Evolutionary conservation across 2,329 filamentous ascomycete species (phyloP).

Genomic region (Colletotrichum falcatum): DNA sequence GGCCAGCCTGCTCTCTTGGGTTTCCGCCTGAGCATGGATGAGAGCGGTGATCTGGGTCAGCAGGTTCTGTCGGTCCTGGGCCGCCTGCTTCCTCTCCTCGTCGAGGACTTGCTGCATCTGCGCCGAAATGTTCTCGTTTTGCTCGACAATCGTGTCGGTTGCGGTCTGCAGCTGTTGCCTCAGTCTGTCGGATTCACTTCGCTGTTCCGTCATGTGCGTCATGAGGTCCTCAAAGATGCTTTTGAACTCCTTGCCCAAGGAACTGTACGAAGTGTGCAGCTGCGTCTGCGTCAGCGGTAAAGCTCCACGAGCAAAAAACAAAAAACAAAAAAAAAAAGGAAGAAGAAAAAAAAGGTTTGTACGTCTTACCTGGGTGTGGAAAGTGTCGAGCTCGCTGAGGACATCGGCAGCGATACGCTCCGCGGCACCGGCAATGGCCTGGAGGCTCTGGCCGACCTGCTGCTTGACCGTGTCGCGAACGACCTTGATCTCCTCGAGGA

Average conservation of each 20-base stretch:
- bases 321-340: too few relatives aligned
- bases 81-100: constrained; percentile 80
- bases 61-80: constrained; percentile 79
- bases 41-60: constrained; percentile 82
- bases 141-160: constrained; percentile 73
- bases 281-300: constrained; percentile 49
- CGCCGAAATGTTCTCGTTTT: constrained; percentile 74
- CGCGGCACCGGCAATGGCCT: constrained; percentile 84
- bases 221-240: constrained; percentile 84
- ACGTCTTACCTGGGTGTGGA: constrained; percentile 74
- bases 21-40: constrained; percentile 78
- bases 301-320: fast-evolving
- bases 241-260: constrained; percentile 88
- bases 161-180: constrained; percentile 79
- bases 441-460: constrained; percentile 85
- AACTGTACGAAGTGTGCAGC: constrained; percentile 86
- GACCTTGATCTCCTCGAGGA: constrained; percentile 92
- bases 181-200: constrained; percentile 79
- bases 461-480: constrained; percentile 89
- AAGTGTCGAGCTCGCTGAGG: constrained; percentile 84
- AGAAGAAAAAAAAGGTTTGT: background rate
- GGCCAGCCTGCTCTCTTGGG: constrained; percentile 78
- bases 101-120: constrained; percentile 77
- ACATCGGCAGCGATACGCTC: constrained; percentile 92
- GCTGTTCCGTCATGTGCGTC: constrained; percentile 80